These are phyloP conservation scores for Sphaceloma murrayae DNA, from an alignment of 2,329 filamentous ascomycete species.

Conservation along the genomic window DNA sequence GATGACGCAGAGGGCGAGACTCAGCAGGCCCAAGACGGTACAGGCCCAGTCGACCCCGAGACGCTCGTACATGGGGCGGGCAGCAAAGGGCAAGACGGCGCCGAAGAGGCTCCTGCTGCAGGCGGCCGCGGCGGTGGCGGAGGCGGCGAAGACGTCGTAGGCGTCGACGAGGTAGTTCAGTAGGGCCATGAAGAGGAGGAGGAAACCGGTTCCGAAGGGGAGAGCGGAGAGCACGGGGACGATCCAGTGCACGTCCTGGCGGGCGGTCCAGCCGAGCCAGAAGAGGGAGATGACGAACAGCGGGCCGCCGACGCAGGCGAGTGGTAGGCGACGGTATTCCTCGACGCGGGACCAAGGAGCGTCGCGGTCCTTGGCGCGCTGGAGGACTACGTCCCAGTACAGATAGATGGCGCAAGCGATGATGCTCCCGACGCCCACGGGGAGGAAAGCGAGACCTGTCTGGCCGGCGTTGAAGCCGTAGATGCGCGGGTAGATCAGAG, in stretches of 20 bases:
- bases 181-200: slow-evolving; percentile 43
- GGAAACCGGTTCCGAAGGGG: slow-evolving; percentile 38
- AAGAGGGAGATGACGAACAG: slow-evolving; percentile 39
- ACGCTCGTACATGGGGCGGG: slow-evolving; percentile 51
- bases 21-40: slow-evolving; percentile 42
- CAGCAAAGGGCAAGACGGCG: slow-evolving; percentile 45
- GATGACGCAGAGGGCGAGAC: slow-evolving; percentile 43
- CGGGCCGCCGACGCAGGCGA: slow-evolving; percentile 62
- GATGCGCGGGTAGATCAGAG: slow-evolving; percentile 51
- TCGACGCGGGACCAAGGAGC: slow-evolving; percentile 50
- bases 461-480: slow-evolving; percentile 57
- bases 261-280: slow-evolving; percentile 37
- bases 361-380: slow-evolving; percentile 38
- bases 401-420: slow-evolving; percentile 54
- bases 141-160: slow-evolving; percentile 65
- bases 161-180: slow-evolving; percentile 56
- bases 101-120: slow-evolving; percentile 72
- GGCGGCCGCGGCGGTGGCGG: slow-evolving; percentile 72
- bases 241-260: slow-evolving; percentile 34
- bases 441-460: slow-evolving; percentile 58
- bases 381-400: slow-evolving; percentile 53
- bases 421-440: slow-evolving; percentile 55
- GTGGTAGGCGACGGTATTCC: slow-evolving; percentile 59
- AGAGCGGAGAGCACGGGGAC: slow-evolving; percentile 35
- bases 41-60: slow-evolving; percentile 62